Conservation (phyloP, 1,284 basidiomycete species). For the Sporisorium reilianum region DNA sequence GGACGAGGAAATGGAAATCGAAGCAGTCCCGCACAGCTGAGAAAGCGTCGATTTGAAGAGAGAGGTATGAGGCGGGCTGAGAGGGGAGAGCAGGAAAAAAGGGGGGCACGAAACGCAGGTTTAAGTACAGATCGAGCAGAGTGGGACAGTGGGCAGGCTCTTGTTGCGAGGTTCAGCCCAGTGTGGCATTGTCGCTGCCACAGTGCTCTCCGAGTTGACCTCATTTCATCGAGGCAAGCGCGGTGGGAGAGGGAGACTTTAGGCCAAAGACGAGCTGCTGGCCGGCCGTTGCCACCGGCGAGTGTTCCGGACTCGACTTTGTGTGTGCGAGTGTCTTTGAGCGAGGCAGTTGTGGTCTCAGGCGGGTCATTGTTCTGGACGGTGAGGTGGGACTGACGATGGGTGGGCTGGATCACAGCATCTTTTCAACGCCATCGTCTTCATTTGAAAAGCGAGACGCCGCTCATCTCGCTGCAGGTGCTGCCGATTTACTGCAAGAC, state of each 20-base stretch:
- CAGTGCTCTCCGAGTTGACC: not conserved
- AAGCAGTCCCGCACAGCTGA: slow-evolving; percentile 4
- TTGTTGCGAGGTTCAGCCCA: not conserved
- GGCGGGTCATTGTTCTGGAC: not conserved
- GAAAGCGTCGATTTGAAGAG: slow-evolving; percentile 3
- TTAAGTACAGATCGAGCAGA: slow-evolving; percentile 5
- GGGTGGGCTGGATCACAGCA: not conserved
- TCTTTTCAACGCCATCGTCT: not conserved
- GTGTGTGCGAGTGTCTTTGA: not conserved
- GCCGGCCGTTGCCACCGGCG: not conserved
- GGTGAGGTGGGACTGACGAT: not conserved
- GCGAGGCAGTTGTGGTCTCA: not conserved
- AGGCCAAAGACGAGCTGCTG: not conserved
- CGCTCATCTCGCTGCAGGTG: not conserved
- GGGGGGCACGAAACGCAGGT: not conserved
- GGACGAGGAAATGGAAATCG: not conserved
- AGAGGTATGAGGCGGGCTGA: not conserved
- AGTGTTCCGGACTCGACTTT: not conserved
- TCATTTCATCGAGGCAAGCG: not conserved
- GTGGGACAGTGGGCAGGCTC: not conserved
- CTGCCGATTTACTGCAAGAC: slow-evolving; percentile 3
- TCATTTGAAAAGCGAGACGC: not conserved
- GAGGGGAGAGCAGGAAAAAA: not conserved
- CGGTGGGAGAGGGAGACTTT: not conserved
- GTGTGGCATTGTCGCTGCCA: not conserved